phyloP scores from a whole-genome alignment of 1,139 yeast genomes.

The Scheffersomyces quercinus region DNA sequence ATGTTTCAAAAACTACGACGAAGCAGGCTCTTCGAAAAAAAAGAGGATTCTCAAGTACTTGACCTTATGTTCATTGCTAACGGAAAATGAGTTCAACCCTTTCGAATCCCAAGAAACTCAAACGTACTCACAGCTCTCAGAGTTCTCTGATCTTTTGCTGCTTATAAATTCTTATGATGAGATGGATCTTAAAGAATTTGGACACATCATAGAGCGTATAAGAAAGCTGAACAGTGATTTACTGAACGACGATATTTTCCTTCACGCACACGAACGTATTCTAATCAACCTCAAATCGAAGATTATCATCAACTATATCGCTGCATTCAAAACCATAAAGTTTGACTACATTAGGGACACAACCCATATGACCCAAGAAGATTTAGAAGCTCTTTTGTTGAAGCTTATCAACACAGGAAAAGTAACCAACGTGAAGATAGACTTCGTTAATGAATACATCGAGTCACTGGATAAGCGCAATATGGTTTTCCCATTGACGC shows the following conservation, averaged over 20 bases:
- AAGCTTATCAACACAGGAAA: slow-evolving; percentile 48
- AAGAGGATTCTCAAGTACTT: slow-evolving; percentile 63
- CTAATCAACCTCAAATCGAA: slow-evolving; percentile 33
- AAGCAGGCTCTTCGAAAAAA: slow-evolving; percentile 63
- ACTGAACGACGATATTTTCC: slow-evolving; percentile 32
- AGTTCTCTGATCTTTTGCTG: slow-evolving; percentile 30
- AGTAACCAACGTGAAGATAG: slow-evolving; percentile 44
- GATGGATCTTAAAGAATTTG: slow-evolving; percentile 25
- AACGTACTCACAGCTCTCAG: slow-evolving; percentile 40
- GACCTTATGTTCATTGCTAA: slow-evolving; percentile 62
- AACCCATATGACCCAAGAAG: slow-evolving; percentile 23
- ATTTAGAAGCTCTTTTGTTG: slow-evolving; percentile 37
- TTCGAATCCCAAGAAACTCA: slow-evolving; percentile 63
- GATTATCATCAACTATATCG: slow-evolving; percentile 27
- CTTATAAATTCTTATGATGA: slow-evolving; percentile 35
- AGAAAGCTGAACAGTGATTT: slow-evolving; percentile 20
- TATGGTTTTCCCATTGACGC: slow-evolving; percentile 15
- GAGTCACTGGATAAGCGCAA: slow-evolving; percentile 13
- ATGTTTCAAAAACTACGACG: slow-evolving; percentile 75
- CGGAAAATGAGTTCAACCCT: slow-evolving; percentile 67
- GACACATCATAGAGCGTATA: slow-evolving; percentile 15
- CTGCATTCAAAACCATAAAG: slow-evolving; percentile 29
- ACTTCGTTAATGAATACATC: slow-evolving; percentile 37
- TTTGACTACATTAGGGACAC: slow-evolving; percentile 26
- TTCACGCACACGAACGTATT: slow-evolving; percentile 26